phyloP scores from a whole-genome alignment of 2,329 filamentous ascomycete species.

The Zelopaecilomyces penicillatus region DNA sequence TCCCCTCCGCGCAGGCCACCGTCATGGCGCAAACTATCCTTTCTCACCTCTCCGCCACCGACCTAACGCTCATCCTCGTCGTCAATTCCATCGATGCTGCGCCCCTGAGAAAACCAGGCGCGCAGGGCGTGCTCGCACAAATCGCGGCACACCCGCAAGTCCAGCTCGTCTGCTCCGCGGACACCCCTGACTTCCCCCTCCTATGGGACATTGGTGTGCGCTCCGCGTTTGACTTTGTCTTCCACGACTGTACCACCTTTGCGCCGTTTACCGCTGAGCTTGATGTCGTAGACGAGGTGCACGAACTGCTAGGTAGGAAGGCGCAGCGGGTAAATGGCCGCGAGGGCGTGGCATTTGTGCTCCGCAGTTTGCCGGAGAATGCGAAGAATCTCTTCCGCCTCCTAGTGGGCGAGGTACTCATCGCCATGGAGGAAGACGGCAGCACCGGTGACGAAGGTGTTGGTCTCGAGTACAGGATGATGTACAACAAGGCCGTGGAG shows the following conservation, averaged over 20 bases:
- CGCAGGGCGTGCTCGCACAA: slow-evolving; percentile 66
- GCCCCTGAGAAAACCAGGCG: slow-evolving; percentile 60
- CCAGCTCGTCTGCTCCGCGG: slow-evolving; percentile 68
- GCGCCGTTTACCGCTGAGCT: slow-evolving; percentile 62
- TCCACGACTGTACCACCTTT: slow-evolving; percentile 93
- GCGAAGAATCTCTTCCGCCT: slow-evolving; percentile 80
- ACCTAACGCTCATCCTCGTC: slow-evolving; percentile 53
- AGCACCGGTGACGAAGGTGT: slow-evolving; percentile 37
- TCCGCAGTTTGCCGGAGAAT: slow-evolving; percentile 86
- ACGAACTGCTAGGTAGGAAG: slow-evolving; percentile 75
- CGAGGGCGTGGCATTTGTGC: slow-evolving; percentile 84
- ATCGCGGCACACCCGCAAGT: slow-evolving; percentile 68
- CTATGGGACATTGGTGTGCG: slow-evolving; percentile 86
- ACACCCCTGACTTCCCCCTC: slow-evolving; percentile 78
- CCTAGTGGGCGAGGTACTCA: slow-evolving; percentile 75
- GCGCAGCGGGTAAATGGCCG: slow-evolving; percentile 75
- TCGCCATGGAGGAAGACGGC: slow-evolving; percentile 56
- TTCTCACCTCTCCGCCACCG: slow-evolving; percentile 41
- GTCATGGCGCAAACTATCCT: slow-evolving; percentile 62
- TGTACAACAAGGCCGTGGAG: slow-evolving; percentile 93
- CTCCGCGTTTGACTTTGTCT: slow-evolving; percentile 75
- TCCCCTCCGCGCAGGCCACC: slow-evolving; percentile 54
- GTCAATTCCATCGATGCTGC: slow-evolving; percentile 82
- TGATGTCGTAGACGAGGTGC: slow-evolving; percentile 83
- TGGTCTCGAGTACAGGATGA: slow-evolving; percentile 78